These are phyloP conservation scores for Centaurea solstitialis DNA, from an alignment of 129 eudicot species.

Conservation along the genomic window DNA sequence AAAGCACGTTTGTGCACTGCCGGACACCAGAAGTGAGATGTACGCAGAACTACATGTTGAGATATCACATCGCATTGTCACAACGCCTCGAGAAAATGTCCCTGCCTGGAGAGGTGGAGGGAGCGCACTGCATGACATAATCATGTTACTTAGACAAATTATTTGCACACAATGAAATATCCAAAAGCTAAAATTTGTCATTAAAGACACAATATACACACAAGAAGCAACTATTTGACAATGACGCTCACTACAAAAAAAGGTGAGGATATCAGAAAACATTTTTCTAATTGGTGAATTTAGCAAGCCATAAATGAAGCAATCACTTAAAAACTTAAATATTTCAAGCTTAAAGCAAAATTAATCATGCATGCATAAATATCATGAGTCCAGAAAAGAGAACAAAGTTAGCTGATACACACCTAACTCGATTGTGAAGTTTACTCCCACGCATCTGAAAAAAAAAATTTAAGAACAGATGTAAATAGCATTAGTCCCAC, in stretches of 20 bases:
- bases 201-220: not conserved
- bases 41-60: constrained; percentile 85
- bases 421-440: constrained; percentile 95
- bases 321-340: not conserved
- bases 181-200: not conserved
- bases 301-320: not conserved
- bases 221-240: not conserved
- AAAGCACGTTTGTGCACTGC: constrained; percentile 95
- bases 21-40: constrained; percentile 89
- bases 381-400: not conserved
- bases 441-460: constrained; percentile 93
- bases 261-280: not conserved
- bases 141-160: constrained; percentile 3
- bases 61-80: constrained; percentile 94
- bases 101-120: constrained; percentile 99
- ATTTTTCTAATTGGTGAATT: not conserved
- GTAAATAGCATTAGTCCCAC: not conserved
- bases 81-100: constrained; percentile 93
- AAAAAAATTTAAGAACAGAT: constrained; percentile 8
- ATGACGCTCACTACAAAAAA: not conserved
- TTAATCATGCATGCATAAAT: not conserved
- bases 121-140: constrained; percentile 67
- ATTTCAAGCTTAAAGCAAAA: not conserved
- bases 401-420: constrained; percentile 26
- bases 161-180: not conserved